phyloP scores from a whole-genome alignment of 257 asterid genomes.

The Penstemon eatonii region DNA sequence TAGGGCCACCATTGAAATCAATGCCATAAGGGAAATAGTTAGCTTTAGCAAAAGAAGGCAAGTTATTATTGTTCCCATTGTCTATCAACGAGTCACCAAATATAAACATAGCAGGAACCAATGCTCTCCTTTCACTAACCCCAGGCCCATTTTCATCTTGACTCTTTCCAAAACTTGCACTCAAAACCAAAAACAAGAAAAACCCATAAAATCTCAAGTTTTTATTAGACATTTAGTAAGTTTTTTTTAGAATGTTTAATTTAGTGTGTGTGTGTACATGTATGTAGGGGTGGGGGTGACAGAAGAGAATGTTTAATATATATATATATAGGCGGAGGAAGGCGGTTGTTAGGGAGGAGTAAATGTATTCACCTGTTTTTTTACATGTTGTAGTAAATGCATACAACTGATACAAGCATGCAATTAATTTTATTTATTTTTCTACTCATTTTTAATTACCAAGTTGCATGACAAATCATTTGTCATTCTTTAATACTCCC shows the following conservation, averaged over 20 bases:
- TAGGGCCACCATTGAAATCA: constrained; percentile 79
- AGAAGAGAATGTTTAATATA: background rate
- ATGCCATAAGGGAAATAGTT: constrained; percentile 86
- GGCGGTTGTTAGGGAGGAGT: constrained; percentile 37
- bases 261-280: constrained; percentile 3
- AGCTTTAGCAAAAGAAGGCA: constrained; percentile 81
- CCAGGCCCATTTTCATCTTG: constrained; percentile 37
- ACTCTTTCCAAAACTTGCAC: constrained; percentile 22
- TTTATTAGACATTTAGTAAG: constrained; percentile 3
- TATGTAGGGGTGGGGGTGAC: constrained; percentile 22
- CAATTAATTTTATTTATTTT: background rate
- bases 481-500: too few species aligned
- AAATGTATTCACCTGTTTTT: constrained; percentile 35
- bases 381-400: constrained; percentile 24
- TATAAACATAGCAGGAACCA: constrained; percentile 80
- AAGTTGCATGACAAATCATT: too few species aligned
- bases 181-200: constrained; percentile 30
- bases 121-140: constrained; percentile 19
- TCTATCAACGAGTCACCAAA: constrained; percentile 90
- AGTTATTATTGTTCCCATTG: constrained; percentile 77
- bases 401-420: background rate
- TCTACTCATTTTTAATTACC: too few species aligned
- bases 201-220: constrained; percentile 7
- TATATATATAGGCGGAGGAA: constrained; percentile 24
- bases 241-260: background rate